phyloP scores from a whole-genome alignment of 805 yeast species.

The Maudiozyma barnettii region DNA sequence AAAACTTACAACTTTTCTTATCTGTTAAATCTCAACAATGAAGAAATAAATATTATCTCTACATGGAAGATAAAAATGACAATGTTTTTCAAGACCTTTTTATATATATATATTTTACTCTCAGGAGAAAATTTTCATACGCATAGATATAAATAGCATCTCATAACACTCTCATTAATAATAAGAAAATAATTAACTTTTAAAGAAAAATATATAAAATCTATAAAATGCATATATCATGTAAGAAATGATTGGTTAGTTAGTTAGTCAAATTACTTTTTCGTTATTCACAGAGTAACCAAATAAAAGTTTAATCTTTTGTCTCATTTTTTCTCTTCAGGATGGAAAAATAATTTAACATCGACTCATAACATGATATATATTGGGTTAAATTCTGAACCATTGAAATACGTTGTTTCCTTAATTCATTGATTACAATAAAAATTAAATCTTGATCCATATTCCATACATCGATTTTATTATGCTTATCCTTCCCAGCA shows the following conservation, averaged over 20 bases:
- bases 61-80: too few species aligned
- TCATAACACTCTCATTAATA: too few species aligned
- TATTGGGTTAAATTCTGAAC: conserved; percentile 69
- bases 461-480: conserved; percentile 34
- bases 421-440: conserved; percentile 48
- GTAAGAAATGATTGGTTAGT: too few species aligned
- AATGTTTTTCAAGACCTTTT: too few species aligned
- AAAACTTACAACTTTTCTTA: conserved; percentile 23
- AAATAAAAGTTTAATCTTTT: not conserved
- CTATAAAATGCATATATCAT: not conserved
- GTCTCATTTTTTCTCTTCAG: conserved; percentile 4
- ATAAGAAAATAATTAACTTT: too few species aligned
- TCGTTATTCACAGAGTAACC: too few species aligned
- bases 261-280: too few species aligned
- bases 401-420: conserved; percentile 67
- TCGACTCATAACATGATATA: conserved; percentile 58
- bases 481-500: conserved; percentile 26
- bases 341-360: conserved; percentile 24
- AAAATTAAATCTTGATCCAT: conserved; percentile 45
- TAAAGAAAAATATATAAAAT: not conserved
- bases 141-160: too few species aligned
- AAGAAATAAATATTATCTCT: not conserved
- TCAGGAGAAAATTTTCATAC: too few species aligned
- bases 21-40: conserved; percentile 5
- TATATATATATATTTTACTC: too few species aligned